These are phyloP conservation scores for Poa annua DNA, from an alignment of 176 grass and related monocot species.

Conservation along the genomic window DNA sequence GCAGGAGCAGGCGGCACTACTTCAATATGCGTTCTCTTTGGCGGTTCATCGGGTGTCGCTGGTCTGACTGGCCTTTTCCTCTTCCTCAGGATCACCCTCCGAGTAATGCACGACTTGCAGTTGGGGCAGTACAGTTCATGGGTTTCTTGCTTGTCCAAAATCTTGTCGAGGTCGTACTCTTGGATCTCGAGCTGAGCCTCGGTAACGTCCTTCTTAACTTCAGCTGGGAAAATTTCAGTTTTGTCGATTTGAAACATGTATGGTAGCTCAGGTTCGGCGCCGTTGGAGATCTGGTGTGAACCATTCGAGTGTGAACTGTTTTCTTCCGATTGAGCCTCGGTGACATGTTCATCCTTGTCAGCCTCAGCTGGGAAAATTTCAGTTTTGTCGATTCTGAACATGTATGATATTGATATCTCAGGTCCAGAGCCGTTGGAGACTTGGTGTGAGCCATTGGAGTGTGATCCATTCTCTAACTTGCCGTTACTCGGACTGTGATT, in stretches of 20 bases:
- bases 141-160: constrained; percentile 82
- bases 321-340: constrained; percentile 23
- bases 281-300: constrained; percentile 34
- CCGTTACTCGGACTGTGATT: constrained; percentile 10
- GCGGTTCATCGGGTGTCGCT: constrained; percentile 14
- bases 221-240: constrained; percentile 38
- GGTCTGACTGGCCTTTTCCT: constrained; percentile 68
- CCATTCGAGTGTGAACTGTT: constrained; percentile 42
- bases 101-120: constrained; percentile 86
- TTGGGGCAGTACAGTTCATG: constrained; percentile 87
- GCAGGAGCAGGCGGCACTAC: not conserved
- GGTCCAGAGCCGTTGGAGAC: not conserved
- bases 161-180: constrained; percentile 72
- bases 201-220: constrained; percentile 24
- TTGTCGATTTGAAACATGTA: not conserved
- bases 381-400: constrained; percentile 1
- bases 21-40: constrained; percentile 51
- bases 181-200: constrained; percentile 36
- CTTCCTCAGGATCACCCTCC: constrained; percentile 84
- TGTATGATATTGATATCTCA: not conserved
- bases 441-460: constrained; percentile 41
- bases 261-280: not conserved
- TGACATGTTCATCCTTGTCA: constrained; percentile 16
- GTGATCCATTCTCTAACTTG: constrained; percentile 47
- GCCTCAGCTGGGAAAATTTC: constrained; percentile 33